Conservation (phyloP, 2,329 filamentous ascomycete genomes). For the Geosmithia putterillii region DNA sequence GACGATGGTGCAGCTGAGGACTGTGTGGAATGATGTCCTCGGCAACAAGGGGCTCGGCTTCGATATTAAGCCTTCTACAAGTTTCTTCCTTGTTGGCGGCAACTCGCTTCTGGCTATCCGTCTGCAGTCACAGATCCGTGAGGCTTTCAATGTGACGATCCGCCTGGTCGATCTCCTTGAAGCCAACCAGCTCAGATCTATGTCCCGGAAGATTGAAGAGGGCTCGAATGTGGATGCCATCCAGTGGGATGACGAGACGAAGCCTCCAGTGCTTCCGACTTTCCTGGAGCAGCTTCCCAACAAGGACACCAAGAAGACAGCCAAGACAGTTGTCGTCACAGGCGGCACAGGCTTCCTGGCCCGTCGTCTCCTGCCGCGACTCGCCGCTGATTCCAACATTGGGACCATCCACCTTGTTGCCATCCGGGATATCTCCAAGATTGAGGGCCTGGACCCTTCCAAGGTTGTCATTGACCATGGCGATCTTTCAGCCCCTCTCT, state of each 20-base stretch:
- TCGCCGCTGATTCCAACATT: neutral
- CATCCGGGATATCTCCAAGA: neutral
- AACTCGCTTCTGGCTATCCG: slow-evolving; percentile 6
- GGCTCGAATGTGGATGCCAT: neutral
- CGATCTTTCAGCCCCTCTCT: slow-evolving; percentile 12
- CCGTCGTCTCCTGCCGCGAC: neutral
- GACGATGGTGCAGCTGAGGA: neutral
- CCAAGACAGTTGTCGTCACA: neutral
- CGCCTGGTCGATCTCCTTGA: slow-evolving; percentile 4
- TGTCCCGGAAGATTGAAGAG: neutral
- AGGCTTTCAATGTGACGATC: slow-evolving; percentile 2
- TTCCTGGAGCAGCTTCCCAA: neutral
- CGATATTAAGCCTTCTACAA: slow-evolving; percentile 3
- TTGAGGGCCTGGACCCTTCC: neutral
- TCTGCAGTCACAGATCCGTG: slow-evolving; percentile 5
- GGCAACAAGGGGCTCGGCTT: neutral
- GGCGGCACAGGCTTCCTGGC: neutral
- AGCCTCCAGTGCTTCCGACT: neutral
- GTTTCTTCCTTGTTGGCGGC: slow-evolving; percentile 8
- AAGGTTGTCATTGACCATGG: slow-evolving; percentile 9
- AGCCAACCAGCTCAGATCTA: neutral
- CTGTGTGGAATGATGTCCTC: neutral
- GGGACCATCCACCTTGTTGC: neutral
- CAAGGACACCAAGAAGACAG: neutral
- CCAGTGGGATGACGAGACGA: neutral